Evolutionary conservation across 108 stramenopile genomes (phyloP), one percentile per base, ranked within the genome.

Genomic region (Fistulifera pelliculosa): DNA sequence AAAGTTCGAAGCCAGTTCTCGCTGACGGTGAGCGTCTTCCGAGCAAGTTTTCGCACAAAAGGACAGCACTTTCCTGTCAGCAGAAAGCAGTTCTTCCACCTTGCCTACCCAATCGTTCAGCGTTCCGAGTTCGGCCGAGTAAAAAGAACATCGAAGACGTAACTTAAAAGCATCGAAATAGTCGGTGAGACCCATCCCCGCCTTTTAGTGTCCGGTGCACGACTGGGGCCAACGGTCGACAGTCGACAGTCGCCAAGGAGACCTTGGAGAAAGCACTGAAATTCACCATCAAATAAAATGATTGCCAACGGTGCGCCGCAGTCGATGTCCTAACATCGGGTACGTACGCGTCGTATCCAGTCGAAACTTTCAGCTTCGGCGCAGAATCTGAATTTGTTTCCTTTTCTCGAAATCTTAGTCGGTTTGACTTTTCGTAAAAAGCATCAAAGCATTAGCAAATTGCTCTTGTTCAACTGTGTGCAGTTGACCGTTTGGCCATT

Each of bases 341-440:
- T 51, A 83, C 70, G 54, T 85, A 97, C 5, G 81, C 84, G 27
- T 87, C 91, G 35, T 74, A 83, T 15, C 93, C 88, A 53, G 64
- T 85, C 57, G 58, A 51, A 41, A 59, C 66, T 28, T 40, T 50
- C 26, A 45, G 23, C 61, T 61, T 2, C 38, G 23, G 14, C 41
- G 26, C 23, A 49, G 27, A 11, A 47, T 10, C 35, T 38, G n/a
- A 39, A 24, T 12, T 60, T 26, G 47, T 58, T 44, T 42, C 23
- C 41, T 50, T 41, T 67, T 49, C 18, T 70, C 74, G 71, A 73
- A 15, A 68, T 50, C 24, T 80, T 61, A 15, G 66, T 55, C 13
- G 83, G 80, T 51, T 81, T 84, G 27, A 94, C 94, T 60, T 98
- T 98, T 96, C 94, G 61, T 98, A 98, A 98, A 95, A 1, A 98